These are phyloP conservation scores for Boletus rufocinnamomeus DNA, from an alignment of 768 basidiomycete species.

Conservation along the genomic window DNA sequence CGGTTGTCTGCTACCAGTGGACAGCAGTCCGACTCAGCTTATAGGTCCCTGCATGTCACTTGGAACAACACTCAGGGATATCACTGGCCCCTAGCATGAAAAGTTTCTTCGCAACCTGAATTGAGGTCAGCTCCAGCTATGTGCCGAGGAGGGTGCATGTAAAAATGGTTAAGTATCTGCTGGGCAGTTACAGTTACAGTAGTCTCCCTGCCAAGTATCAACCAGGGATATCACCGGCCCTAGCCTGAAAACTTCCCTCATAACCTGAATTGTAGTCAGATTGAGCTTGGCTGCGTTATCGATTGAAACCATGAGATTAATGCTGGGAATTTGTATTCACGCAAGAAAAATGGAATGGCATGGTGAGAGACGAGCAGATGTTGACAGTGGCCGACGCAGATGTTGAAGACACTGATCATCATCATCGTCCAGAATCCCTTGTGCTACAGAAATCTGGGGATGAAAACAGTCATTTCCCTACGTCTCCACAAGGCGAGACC, in stretches of 20 bases:
- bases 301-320: not conserved
- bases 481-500: not conserved
- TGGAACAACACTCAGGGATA: constrained; percentile 1
- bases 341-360: not conserved
- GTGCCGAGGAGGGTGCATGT: too few relatives aligned
- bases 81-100: not conserved
- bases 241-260: not conserved
- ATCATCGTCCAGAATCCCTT: too few relatives aligned
- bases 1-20: too few relatives aligned
- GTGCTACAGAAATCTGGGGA: not conserved
- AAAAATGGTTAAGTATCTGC: too few relatives aligned
- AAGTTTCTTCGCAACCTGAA: not conserved
- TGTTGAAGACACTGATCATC: not conserved
- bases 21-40: too few relatives aligned
- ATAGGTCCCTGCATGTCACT: not conserved
- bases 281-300: not conserved
- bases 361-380: not conserved
- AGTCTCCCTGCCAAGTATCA: not conserved
- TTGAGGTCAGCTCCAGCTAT: not conserved
- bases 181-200: too few relatives aligned
- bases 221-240: constrained; percentile 2
- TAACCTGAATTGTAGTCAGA: not conserved
- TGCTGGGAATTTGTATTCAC: too few relatives aligned
- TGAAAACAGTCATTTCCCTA: not conserved
- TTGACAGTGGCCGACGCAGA: not conserved